phyloP scores from a whole-genome alignment of 352 stramenopile species.

The Blastocystis sp. region DNA sequence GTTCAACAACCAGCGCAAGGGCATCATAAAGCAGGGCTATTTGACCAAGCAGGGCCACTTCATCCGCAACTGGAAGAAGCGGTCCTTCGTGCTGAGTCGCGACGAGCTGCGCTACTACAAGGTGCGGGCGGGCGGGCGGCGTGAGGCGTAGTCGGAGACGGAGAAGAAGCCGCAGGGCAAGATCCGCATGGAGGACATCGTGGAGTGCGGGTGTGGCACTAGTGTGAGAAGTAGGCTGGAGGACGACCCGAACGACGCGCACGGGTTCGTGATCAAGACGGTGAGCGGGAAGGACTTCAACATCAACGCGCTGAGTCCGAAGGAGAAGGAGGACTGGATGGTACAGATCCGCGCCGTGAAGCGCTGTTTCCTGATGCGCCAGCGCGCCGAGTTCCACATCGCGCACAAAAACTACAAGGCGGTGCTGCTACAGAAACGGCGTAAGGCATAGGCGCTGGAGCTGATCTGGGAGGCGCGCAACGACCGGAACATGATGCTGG shows the following conservation, averaged over 20 bases:
- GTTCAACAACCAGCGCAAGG: slow-evolving; percentile 67
- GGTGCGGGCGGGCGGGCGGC: not conserved
- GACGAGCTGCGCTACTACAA: slow-evolving; percentile 69
- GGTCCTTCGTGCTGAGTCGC: slow-evolving; percentile 64
- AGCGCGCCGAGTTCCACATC: slow-evolving; percentile 44
- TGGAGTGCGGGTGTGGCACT: not conserved
- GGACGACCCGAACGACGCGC: slow-evolving; percentile 53
- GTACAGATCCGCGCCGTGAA: slow-evolving; percentile 57
- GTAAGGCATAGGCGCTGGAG: slow-evolving; percentile 19
- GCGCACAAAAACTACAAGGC: slow-evolving; percentile 31
- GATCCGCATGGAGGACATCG: slow-evolving; percentile 65
- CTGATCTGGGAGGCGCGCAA: slow-evolving; percentile 61
- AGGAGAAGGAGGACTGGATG: slow-evolving; percentile 69
- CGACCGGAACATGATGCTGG: slow-evolving; percentile 34
- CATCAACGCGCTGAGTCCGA: slow-evolving; percentile 47
- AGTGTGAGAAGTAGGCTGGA: slow-evolving; percentile 20
- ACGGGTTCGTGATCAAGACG: slow-evolving; percentile 67
- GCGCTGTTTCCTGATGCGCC: slow-evolving; percentile 63
- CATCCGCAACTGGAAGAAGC: slow-evolving; percentile 70
- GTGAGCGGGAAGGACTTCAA: slow-evolving; percentile 54
- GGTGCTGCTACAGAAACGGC: not conserved
- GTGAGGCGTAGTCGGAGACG: slow-evolving; percentile 52
- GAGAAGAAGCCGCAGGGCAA: slow-evolving; percentile 69
- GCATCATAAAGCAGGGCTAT: slow-evolving; percentile 68
- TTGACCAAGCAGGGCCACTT: slow-evolving; percentile 69